Conservation (phyloP, 2,329 filamentous ascomycete species). For the Xylaria arbuscula region DNA sequence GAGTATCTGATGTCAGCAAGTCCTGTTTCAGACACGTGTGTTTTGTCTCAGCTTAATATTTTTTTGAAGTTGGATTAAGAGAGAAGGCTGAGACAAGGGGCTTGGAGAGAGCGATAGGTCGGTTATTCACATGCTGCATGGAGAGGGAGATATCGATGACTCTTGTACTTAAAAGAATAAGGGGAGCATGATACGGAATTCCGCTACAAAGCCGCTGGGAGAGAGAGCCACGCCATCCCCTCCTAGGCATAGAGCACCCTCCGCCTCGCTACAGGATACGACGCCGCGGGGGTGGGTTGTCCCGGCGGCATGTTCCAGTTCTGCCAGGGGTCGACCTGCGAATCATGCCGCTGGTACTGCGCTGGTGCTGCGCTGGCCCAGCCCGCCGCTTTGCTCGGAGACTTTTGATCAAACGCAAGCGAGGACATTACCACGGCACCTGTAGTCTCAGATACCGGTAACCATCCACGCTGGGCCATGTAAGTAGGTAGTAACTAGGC, state of each 20-base stretch:
- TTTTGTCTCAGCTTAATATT: constrained; percentile 4
- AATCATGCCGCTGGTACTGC: constrained; percentile 16
- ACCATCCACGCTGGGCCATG: too few species aligned
- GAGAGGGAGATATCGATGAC: constrained; percentile 23
- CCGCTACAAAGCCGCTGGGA: neutral
- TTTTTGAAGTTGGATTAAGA: too few species aligned
- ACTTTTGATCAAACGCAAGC: constrained; percentile 19
- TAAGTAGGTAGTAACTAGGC: neutral
- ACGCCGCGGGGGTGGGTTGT: constrained; percentile 22
- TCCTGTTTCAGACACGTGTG: neutral
- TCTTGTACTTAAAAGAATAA: constrained; percentile 19
- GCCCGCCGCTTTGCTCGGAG: constrained; percentile 41
- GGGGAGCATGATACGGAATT: neutral
- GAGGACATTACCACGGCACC: constrained; percentile 3
- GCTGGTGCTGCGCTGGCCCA: constrained; percentile 6
- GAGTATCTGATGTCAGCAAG: neutral
- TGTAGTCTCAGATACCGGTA: neutral
- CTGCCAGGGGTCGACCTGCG: constrained; percentile 5
- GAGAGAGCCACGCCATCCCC: neutral
- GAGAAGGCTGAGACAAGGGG: too few species aligned
- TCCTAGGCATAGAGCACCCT: neutral
- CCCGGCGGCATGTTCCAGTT: neutral
- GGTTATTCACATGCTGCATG: neutral
- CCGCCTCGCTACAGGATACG: neutral
- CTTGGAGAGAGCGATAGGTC: neutral